A percentile compares a stretch with the other conserved stretches of the same genome.
Conservation (phyloP, 2,329 filamentous ascomycete genomes). For the Monilinia fructicola region DNA sequence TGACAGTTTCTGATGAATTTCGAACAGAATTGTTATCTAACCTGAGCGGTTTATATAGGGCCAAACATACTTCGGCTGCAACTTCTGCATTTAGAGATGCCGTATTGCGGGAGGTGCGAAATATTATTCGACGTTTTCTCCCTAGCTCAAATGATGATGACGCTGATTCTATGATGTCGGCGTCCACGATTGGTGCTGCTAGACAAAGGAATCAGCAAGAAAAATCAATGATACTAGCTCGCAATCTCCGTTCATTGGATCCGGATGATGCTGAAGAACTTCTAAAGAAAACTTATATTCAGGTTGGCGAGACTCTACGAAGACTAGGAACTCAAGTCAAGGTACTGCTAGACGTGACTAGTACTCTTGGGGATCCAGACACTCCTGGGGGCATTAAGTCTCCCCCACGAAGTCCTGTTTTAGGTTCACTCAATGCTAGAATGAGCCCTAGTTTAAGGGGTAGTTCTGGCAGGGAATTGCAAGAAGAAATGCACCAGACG, state of each 20-base stretch:
- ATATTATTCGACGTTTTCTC: conserved; percentile 77
- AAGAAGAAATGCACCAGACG: conserved; percentile 74
- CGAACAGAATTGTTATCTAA: conserved; percentile 68
- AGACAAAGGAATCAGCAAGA: conserved; percentile 76
- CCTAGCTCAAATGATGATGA: conserved; percentile 95
- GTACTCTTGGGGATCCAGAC: conserved; percentile 48
- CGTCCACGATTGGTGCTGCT: conserved; percentile 71
- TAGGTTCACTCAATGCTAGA: conserved; percentile 35
- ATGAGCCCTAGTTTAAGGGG: conserved; percentile 26
- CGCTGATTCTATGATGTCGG: conserved; percentile 82
- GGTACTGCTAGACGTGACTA: conserved; percentile 90
- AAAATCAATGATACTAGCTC: conserved; percentile 82
- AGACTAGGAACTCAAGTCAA: conserved; percentile 89
- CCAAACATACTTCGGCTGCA: conserved; percentile 76
- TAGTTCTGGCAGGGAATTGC: conserved; percentile 44
- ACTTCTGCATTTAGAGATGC: conserved; percentile 82
- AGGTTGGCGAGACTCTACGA: conserved; percentile 81
- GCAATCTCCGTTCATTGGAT: conserved; percentile 83
- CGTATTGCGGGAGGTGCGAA: conserved; percentile 81
- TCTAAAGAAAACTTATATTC: conserved; percentile 78
- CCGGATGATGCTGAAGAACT: conserved; percentile 81
- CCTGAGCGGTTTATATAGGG: conserved; percentile 76
- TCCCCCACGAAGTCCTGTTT: conserved; percentile 39
- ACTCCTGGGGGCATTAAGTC: conserved; percentile 34
- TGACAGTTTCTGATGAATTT: conserved; percentile 69